These are phyloP conservation scores for Lathyrus tuberosus DNA, from an alignment of 306 rosid species.

Conservation along the genomic window DNA sequence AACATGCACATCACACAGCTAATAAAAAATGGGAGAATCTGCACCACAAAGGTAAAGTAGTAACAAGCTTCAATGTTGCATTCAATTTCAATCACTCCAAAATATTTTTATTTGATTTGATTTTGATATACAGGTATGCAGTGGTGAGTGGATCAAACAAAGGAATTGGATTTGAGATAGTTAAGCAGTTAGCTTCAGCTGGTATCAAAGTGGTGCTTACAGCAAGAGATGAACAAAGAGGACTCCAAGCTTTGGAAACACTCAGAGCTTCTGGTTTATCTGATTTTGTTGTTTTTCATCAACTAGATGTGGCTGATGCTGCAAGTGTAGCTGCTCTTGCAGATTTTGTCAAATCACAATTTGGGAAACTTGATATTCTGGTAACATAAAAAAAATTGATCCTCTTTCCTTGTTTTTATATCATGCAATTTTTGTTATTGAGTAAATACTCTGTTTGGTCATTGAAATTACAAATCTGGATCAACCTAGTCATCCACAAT, in stretches of 20 bases:
- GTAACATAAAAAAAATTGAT: conserved; percentile 33
- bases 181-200: conserved; percentile 38
- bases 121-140: conserved; percentile 50
- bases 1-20: neutral
- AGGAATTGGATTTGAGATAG: conserved; percentile 49
- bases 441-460: no score
- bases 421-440: no score
- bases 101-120: no score
- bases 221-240: conserved; percentile 47
- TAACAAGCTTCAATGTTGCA: no score
- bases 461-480: no score
- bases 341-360: conserved; percentile 38
- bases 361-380: conserved; percentile 54
- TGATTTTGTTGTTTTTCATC: conserved; percentile 40
- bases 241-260: conserved; percentile 42
- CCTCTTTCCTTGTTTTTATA: no score
- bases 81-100: no score
- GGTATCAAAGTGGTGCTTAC: conserved; percentile 53
- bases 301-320: conserved; percentile 48
- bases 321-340: conserved; percentile 46
- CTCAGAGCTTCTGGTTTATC: conserved; percentile 35
- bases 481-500: no score
- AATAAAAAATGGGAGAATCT: neutral
- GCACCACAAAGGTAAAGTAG: conserved; percentile 8
- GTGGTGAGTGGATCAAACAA: conserved; percentile 44